A percentile compares a stretch with the other conserved stretches of the same genome.
Conservation (phyloP, 768 basidiomycete genomes). For the Calocybe gangraenosa region DNA sequence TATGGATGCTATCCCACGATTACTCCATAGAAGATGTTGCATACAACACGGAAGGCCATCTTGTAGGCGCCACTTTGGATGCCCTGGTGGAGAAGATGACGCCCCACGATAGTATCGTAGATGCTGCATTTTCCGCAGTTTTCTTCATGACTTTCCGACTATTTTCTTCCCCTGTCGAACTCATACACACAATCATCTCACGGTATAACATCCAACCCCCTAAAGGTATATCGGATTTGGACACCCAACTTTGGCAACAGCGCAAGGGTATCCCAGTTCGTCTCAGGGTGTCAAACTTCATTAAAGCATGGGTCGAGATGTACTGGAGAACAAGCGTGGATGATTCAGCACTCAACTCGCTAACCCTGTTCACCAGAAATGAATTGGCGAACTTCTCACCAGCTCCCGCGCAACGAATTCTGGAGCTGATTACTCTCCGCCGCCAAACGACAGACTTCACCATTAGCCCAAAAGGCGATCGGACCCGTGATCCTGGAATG, state of each 20-base stretch:
- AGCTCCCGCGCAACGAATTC: conserved; percentile 66
- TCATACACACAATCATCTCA: conserved; percentile 71
- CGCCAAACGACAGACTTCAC: conserved; percentile 41
- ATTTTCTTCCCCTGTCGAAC: conserved; percentile 74
- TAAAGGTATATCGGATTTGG: conserved; percentile 48
- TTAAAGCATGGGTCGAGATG: conserved; percentile 91
- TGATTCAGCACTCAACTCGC: conserved; percentile 50
- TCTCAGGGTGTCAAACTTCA: conserved; percentile 84
- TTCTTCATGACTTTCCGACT: conserved; percentile 96
- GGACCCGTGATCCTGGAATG: conserved; percentile 73
- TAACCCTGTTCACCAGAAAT: conserved; percentile 60
- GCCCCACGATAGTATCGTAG: conserved; percentile 88
- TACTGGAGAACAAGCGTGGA: conserved; percentile 85
- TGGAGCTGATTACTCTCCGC: conserved; percentile 61
- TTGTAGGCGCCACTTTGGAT: conserved; percentile 85
- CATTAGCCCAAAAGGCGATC: conserved; percentile 56
- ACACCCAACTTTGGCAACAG: conserved; percentile 75
- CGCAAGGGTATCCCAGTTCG: conserved; percentile 88
- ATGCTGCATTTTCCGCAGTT: conserved; percentile 79
- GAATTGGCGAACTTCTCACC: conserved; percentile 61
- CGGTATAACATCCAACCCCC: conserved; percentile 84
- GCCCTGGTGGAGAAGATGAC: conserved; percentile 98
- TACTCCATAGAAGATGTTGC: conserved; percentile 81
- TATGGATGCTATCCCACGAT: conserved; percentile 68
- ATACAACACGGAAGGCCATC: conserved; percentile 85